Evolutionary conservation across 371 early-diverging fungal species (phyloP).

Genomic region (Mortierella sp.): DNA sequence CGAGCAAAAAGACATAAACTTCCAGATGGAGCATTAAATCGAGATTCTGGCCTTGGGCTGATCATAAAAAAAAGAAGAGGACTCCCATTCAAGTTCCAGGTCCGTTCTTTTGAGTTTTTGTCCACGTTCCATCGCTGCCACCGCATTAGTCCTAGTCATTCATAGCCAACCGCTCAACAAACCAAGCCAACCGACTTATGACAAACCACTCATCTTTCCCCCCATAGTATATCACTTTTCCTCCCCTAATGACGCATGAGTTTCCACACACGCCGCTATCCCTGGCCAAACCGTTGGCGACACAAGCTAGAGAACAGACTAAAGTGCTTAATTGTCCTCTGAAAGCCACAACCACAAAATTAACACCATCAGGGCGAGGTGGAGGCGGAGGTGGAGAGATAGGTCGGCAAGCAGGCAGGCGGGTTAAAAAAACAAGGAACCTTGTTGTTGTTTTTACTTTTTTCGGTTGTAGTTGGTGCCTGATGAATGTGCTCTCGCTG

Average conservation of each 20-base stretch:
- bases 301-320: not conserved
- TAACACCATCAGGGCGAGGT: not conserved
- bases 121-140: not conserved
- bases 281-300: not conserved
- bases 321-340: not conserved
- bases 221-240: too few species aligned
- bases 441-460: slow-evolving; percentile 1
- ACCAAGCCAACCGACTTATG: not conserved
- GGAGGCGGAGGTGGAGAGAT: not conserved
- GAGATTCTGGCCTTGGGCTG: not conserved
- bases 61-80: not conserved
- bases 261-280: not conserved
- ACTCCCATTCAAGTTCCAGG: not conserved
- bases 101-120: not conserved
- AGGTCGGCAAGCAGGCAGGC: not conserved
- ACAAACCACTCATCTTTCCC: not conserved
- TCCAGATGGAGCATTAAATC: not conserved
- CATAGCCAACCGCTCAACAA: not conserved
- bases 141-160: not conserved
- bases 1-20: not conserved
- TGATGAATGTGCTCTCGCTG: not conserved
- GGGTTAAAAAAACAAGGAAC: not conserved
- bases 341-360: not conserved
- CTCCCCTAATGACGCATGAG: not conserved
- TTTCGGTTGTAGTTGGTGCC: not conserved